Evolutionary conservation across 352 stramenopile genomes (phyloP).

Genomic region (Thraustochytrium striatum): DNA sequence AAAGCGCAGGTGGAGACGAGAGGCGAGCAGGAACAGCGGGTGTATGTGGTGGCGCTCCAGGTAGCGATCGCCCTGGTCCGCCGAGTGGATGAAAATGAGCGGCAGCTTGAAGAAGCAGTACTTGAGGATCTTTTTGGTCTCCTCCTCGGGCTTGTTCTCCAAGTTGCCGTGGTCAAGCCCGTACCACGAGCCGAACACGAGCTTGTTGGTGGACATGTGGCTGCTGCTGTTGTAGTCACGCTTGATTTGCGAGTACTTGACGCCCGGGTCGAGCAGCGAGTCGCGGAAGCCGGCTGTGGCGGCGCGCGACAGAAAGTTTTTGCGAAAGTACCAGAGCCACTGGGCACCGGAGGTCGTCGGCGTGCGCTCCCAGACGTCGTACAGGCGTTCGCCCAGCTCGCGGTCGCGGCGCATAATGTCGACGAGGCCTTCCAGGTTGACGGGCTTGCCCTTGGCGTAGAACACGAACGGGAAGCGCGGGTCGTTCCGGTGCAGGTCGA

Average conservation of each 20-base stretch:
- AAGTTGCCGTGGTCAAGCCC: not conserved
- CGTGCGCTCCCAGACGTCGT: not conserved
- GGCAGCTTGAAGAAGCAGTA: conserved; percentile 1
- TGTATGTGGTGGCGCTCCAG: not conserved
- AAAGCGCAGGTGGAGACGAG: not conserved
- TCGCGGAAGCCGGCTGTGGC: not conserved
- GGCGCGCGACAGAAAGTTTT: not conserved
- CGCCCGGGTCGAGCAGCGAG: not conserved
- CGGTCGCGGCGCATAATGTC: not conserved
- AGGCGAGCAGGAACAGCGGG: not conserved
- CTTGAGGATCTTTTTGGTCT: not conserved
- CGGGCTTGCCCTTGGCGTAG: not conserved
- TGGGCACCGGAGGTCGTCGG: not conserved
- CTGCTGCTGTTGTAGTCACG: not conserved
- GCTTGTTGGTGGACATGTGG: not conserved
- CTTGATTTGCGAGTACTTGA: not conserved
- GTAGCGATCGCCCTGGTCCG: not conserved
- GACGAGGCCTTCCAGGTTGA: not conserved
- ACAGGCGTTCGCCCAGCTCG: not conserved
- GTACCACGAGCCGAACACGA: not conserved
- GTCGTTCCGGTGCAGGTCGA: not conserved
- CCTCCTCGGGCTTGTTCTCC: not conserved
- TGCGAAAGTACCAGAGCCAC: not conserved
- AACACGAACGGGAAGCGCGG: not conserved
- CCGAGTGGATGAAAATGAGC: not conserved